phyloP scores from a whole-genome alignment of 345 rosid genomes.

The Ceriops tagal region DNA sequence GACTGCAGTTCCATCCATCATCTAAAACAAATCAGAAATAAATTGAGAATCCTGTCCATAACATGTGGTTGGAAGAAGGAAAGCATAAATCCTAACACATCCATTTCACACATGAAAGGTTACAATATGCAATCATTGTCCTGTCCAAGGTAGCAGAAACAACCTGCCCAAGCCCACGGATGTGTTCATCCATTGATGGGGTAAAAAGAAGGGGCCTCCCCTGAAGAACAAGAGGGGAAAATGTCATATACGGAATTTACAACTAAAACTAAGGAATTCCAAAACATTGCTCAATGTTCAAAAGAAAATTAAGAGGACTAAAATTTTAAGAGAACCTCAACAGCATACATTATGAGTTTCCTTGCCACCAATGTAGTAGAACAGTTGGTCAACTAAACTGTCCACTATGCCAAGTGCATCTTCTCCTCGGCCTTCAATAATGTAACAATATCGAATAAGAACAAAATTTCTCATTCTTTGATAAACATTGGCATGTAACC shows the following conservation, averaged over 20 bases:
- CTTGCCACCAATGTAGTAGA: slow-evolving; percentile 85
- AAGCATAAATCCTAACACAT: neutral
- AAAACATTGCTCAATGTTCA: slow-evolving; percentile 15
- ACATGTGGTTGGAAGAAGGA: neutral
- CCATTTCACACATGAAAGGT: neutral
- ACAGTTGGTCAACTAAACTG: slow-evolving; percentile 70
- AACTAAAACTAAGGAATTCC: slow-evolving; percentile 6
- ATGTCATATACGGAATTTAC: slow-evolving; percentile 17
- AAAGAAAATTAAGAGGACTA: slow-evolving; percentile 5
- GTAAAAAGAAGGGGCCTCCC: slow-evolving; percentile 57
- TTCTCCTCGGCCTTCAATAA: slow-evolving; percentile 79
- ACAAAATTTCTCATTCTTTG: neutral
- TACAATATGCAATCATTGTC: slow-evolving; percentile 3
- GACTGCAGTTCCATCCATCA: slow-evolving; percentile 70
- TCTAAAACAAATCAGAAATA: slow-evolving; percentile 36
- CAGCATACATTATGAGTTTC: slow-evolving; percentile 56
- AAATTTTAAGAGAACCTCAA: slow-evolving; percentile 20
- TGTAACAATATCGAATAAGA: slow-evolving; percentile 11
- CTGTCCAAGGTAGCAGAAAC: slow-evolving; percentile 20
- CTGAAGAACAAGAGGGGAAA: slow-evolving; percentile 30
- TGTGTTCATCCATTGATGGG: slow-evolving; percentile 53
- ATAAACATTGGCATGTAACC: slow-evolving; percentile 13
- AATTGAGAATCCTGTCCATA: neutral
- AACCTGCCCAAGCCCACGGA: slow-evolving; percentile 76
- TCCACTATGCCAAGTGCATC: slow-evolving; percentile 72